Evolutionary conservation across 139 green algal species (phyloP).

Genomic region (Desmodesmus armatus): DNA sequence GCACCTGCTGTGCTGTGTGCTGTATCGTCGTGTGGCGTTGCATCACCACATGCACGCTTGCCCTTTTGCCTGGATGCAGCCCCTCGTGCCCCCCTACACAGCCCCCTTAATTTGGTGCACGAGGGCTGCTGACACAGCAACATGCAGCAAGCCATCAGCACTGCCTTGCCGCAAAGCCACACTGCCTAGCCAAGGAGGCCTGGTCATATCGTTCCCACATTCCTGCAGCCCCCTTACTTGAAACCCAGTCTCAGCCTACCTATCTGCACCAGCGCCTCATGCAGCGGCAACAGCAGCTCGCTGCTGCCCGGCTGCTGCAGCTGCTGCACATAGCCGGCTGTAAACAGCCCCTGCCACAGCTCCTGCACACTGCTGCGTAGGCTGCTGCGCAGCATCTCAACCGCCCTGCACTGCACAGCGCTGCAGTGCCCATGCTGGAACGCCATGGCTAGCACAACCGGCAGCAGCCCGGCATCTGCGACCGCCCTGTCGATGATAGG

Average conservation of each 20-base stretch:
- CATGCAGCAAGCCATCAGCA: no score
- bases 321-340: not conserved
- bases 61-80: no score
- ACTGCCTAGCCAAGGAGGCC: no score
- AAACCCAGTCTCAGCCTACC: not conserved
- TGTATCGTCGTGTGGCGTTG: no score
- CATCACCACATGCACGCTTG: no score
- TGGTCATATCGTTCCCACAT: no score
- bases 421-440: constrained; percentile 27
- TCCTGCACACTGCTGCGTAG: constrained; percentile 1
- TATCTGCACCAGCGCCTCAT: constrained; percentile 32
- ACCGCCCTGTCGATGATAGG: constrained; percentile 32
- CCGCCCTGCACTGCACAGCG: constrained; percentile 37
- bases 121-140: no score
- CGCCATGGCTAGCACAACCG: constrained; percentile 4
- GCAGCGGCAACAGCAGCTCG: constrained; percentile 17
- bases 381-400: constrained; percentile 31
- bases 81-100: no score
- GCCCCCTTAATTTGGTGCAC: no score
- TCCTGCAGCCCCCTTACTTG: no score
- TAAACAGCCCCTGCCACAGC: constrained; percentile 46
- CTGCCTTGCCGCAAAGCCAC: no score
- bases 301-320: not conserved
- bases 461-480: not conserved
- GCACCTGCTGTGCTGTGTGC: no score